Conservation (phyloP, 1,284 basidiomycete genomes). For the Apiotrichum sp. region DNA sequence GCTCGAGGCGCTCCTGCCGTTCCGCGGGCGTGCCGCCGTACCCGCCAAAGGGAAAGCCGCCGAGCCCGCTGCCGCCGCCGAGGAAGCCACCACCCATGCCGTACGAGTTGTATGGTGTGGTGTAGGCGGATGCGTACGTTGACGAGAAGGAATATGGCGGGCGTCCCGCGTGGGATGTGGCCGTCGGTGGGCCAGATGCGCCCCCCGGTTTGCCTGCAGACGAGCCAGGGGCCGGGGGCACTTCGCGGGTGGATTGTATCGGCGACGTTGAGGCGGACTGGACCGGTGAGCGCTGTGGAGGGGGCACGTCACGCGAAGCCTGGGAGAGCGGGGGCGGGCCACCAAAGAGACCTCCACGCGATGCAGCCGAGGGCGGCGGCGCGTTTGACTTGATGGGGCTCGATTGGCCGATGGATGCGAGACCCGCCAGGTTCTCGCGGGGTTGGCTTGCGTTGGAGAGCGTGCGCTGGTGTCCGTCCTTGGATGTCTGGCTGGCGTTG, state of each 20-base stretch:
- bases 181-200: background rate
- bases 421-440: constrained; percentile 5
- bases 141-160: constrained; percentile 19
- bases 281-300: constrained; percentile 14
- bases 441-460: constrained; percentile 14
- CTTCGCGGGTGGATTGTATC: constrained; percentile 8
- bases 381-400: constrained; percentile 8
- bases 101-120: constrained; percentile 14
- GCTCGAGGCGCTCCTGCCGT: too few relatives aligned
- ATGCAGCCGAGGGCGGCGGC: constrained; percentile 3
- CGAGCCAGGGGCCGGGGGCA: background rate
- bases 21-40: constrained; percentile 5
- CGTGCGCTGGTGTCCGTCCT: constrained; percentile 14
- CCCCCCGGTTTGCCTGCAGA: background rate
- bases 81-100: constrained; percentile 1
- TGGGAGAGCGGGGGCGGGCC: constrained; percentile 14
- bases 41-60: constrained; percentile 10
- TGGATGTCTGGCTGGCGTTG: constrained; percentile 7
- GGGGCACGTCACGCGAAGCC: constrained; percentile 6
- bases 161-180: constrained; percentile 7
- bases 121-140: constrained; percentile 19
- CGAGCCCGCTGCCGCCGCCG: background rate
- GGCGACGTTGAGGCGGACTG: constrained; percentile 11
- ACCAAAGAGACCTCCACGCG: constrained; percentile 10
- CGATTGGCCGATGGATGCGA: constrained; percentile 13